Evolutionary conservation across 2,329 filamentous ascomycete genomes (phyloP).

Genomic region (Sporothrix mexicana): DNA sequence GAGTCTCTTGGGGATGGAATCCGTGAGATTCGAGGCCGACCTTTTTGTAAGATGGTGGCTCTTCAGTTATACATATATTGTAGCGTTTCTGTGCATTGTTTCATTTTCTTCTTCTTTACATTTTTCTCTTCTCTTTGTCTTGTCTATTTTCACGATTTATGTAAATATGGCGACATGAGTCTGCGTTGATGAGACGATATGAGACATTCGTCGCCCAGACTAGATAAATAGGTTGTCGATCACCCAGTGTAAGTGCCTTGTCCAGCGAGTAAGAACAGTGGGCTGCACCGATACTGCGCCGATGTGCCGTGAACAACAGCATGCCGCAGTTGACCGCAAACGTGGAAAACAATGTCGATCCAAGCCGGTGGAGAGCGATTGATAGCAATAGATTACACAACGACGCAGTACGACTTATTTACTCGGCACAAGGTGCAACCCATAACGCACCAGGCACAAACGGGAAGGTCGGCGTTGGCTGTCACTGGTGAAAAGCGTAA

Average conservation of each 20-base stretch:
- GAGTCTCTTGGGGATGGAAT: too few species aligned
- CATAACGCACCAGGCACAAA: constrained; percentile 24
- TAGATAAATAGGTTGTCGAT: background rate
- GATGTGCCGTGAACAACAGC: background rate
- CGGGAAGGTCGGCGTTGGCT: constrained; percentile 11
- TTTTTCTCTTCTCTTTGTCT: background rate
- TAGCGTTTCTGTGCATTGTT: background rate
- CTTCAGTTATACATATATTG: background rate
- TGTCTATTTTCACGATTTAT: background rate
- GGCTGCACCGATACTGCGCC: constrained; percentile 1
- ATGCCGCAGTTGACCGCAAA: background rate
- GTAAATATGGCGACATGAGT: background rate
- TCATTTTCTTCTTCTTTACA: background rate
- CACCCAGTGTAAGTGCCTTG: background rate
- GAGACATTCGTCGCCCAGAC: background rate
- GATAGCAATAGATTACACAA: background rate
- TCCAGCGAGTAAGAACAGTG: background rate
- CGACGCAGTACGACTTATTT: background rate
- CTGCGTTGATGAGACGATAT: background rate
- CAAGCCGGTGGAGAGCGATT: constrained; percentile 1
- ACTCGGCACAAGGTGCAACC: background rate
- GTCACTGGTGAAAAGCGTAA: background rate
- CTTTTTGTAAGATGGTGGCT: too few species aligned
- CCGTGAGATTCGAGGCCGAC: too few species aligned
- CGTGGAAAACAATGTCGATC: background rate